phyloP scores from a whole-genome alignment of 202 grass and related monocot genomes.

The Sporobolus alterniflorus region DNA sequence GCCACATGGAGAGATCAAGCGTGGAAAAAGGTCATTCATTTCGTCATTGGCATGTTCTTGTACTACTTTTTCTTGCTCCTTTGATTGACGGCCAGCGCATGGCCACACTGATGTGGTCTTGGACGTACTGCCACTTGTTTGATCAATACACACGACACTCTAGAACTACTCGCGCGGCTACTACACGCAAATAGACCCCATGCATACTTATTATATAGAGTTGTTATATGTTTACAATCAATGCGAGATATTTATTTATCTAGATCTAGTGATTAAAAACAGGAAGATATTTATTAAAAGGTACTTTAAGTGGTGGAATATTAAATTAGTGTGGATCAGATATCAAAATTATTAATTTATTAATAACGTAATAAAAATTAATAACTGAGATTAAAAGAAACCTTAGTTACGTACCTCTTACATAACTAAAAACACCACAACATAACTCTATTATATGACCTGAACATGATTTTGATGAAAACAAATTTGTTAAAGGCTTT shows the following conservation, averaged over 20 bases:
- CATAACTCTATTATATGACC: too few relatives aligned
- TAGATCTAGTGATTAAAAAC: too few relatives aligned
- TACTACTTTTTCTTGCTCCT: not conserved
- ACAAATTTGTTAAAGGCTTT: not conserved
- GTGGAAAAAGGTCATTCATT: not conserved
- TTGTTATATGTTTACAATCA: too few relatives aligned
- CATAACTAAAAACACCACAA: too few relatives aligned
- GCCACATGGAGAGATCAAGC: not conserved
- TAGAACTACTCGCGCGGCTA: not conserved
- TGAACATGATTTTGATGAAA: slow-evolving; percentile 12
- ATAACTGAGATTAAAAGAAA: not conserved
- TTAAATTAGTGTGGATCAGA: too few relatives aligned
- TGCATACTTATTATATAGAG: not conserved
- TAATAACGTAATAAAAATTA: too few relatives aligned
- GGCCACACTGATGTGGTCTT: not conserved
- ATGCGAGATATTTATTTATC: too few relatives aligned
- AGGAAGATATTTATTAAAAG: too few relatives aligned
- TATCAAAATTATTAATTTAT: too few relatives aligned
- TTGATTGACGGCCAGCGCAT: not conserved
- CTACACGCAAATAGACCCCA: not conserved
- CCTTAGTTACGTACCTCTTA: too few relatives aligned
- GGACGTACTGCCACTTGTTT: not conserved
- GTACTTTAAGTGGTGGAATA: too few relatives aligned
- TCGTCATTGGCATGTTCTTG: not conserved
- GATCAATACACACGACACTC: not conserved